Evolutionary conservation across 768 basidiomycete genomes (phyloP), one percentile per base, ranked within the genome.

Genomic region (Termitomyces heimii): DNA sequence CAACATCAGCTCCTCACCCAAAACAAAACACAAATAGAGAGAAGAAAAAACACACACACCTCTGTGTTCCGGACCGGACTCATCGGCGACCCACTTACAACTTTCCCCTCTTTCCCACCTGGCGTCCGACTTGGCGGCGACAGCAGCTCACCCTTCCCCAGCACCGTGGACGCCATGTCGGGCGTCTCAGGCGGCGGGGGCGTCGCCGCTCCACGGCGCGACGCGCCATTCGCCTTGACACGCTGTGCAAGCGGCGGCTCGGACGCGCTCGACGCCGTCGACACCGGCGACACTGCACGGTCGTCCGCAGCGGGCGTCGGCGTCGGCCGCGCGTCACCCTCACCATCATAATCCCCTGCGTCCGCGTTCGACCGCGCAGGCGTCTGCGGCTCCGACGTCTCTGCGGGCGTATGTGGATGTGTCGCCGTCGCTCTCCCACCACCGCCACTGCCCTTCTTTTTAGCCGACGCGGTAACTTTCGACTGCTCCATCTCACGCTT

Each of bases 161-260:
- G 2, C 18, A n/a, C 37, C 18, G 37, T 7, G 4, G 29, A 3
- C 29, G 29, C 29, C 29, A 7, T n/a, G n/a, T n/a, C n/a, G n/a
- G n/a, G 35, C 35, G 35, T 37, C 35, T 5, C 14, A 3, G 35
- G 35, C 14, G 6, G 32, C 32, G 8, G 4, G 5, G 35, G 35
- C 35, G 35, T 16, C 28, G 58, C 22, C 62, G 61, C 8, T n/a
- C n/a, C n/a, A 8, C 47, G 51, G 55, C 60, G 16, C 60, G 57
- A 22, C 49, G 39, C 39, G 2, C 59, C 28, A 35, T 61, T 47
- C 55, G 60, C 43, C 44, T 13, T 54, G 3, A 83, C 73, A 54
- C 78, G 75, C 64, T 85, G 83, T 5, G 87, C 86, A n/a, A 91
- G 76, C 7, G 89, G 89, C 0, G 84, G 74, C 63, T 91, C 89